Evolutionary conservation across 345 rosid genomes (phyloP).

Genomic region (Syzygium aqueum): DNA sequence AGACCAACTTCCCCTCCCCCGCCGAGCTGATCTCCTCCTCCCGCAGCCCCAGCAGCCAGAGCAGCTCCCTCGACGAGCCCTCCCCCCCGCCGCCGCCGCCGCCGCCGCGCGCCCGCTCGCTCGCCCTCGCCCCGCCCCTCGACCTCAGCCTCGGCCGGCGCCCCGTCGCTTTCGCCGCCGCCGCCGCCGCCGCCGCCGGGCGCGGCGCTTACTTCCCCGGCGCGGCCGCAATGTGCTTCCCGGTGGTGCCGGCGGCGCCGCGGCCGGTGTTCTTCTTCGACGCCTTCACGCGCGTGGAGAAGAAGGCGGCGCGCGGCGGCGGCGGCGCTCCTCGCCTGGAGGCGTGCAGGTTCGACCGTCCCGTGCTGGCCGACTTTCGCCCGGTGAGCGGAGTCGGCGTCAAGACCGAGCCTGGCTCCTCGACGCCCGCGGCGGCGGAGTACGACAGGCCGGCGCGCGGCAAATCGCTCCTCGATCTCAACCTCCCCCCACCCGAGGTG

Average conservation of each 20-base stretch:
- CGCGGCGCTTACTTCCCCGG: constrained; percentile 2
- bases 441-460: constrained; percentile 12
- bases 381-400: background rate
- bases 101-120: constrained; percentile 2
- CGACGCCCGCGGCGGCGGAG: constrained; percentile 48
- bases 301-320: background rate
- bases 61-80: constrained; percentile 66
- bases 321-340: background rate
- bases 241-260: background rate
- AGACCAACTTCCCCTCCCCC: constrained; percentile 55
- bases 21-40: constrained; percentile 16
- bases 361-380: constrained; percentile 3
- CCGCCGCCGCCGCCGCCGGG: background rate
- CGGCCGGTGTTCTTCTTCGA: constrained; percentile 47
- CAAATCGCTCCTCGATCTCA: constrained; percentile 44
- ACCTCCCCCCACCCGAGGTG: constrained; percentile 51
- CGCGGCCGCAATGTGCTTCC: constrained; percentile 8
- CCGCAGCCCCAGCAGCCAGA: constrained; percentile 75
- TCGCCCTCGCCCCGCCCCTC: constrained; percentile 19
- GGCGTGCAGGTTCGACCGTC: constrained; percentile 19
- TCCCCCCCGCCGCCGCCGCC: constrained; percentile 43
- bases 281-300: constrained; percentile 29
- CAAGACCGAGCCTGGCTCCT: constrained; percentile 64
- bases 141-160: constrained; percentile 40
- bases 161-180: constrained; percentile 1